These are phyloP conservation scores for Magnolia officinalis DNA, from an alignment of 164 flowering plant genomes.

Conservation along the genomic window DNA sequence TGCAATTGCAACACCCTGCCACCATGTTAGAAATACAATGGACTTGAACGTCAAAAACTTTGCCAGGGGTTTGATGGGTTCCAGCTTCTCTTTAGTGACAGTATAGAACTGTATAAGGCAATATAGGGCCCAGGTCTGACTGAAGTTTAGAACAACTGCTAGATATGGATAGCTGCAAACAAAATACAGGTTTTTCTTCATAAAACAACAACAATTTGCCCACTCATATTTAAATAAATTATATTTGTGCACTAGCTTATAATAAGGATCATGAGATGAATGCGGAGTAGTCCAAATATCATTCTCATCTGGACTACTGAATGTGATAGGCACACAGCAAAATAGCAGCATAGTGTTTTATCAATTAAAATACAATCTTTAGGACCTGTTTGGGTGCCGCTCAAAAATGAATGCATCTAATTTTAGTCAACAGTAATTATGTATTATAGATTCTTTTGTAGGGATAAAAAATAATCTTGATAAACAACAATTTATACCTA, in stretches of 20 bases:
- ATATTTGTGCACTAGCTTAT: not conserved
- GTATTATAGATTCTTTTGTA: too few species aligned
- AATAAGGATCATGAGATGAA: too few species aligned
- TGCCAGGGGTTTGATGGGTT: constrained; percentile 88
- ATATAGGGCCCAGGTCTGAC: constrained; percentile 98
- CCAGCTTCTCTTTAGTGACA: constrained; percentile 79
- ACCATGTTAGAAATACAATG: constrained; percentile 96
- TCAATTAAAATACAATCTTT: not conserved
- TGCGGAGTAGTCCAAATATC: not conserved
- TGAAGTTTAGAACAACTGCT: constrained; percentile 90
- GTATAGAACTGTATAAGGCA: constrained; percentile 95
- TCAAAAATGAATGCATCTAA: too few species aligned
- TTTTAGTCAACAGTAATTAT: too few species aligned
- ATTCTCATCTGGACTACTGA: not conserved
- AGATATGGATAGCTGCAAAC: constrained; percentile 93
- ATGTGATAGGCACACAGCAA: not conserved
- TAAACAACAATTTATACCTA: too few species aligned
- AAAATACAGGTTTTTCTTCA: not conserved
- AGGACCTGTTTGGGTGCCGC: too few species aligned
- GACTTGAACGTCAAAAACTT: constrained; percentile 93
- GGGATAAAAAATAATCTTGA: too few species aligned
- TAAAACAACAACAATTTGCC: not conserved
- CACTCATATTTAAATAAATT: not conserved
- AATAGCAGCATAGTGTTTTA: not conserved
- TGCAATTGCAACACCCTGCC: constrained; percentile 97